Percentiles rank a stretch among this genome's conserved stretches.
These are phyloP conservation scores for Suillus brevipes DNA, from an alignment of 768 basidiomycete genomes.

Conservation along the genomic window DNA sequence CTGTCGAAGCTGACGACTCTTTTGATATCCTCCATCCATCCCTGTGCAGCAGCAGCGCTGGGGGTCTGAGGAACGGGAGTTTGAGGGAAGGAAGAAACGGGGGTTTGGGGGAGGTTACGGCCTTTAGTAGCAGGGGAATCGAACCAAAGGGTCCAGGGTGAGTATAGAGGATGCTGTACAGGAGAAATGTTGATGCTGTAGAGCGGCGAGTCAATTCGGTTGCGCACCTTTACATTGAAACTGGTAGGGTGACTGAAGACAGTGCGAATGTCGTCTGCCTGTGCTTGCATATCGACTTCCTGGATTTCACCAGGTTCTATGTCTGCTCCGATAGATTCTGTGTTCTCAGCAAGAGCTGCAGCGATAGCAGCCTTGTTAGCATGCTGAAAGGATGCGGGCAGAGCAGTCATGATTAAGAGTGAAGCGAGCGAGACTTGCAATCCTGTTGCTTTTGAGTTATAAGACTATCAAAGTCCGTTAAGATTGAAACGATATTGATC, in stretches of 20 bases:
- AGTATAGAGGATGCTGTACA: conserved; percentile 85
- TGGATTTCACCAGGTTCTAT: conserved; percentile 83
- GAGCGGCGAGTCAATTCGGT: conserved; percentile 3
- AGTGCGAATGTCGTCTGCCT: conserved; percentile 82
- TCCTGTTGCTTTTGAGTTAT: conserved; percentile 13
- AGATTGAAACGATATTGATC: not conserved
- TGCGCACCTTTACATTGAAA: conserved; percentile 91
- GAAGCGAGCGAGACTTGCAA: conserved; percentile 14
- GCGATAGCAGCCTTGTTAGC: conserved; percentile 79
- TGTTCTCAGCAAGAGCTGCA: conserved; percentile 67
- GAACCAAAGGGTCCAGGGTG: conserved; percentile 97
- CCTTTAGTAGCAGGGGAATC: conserved; percentile 92
- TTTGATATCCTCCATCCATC: conserved; percentile 99
- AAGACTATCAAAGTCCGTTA: conserved; percentile 19
- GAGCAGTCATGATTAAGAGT: conserved; percentile 34
- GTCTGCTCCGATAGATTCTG: conserved; percentile 38
- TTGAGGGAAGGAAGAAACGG: conserved; percentile 73
- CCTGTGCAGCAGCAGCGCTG: conserved; percentile 69
- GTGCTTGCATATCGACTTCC: conserved; percentile 82
- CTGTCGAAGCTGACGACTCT: conserved; percentile 94
- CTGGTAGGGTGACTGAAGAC: conserved; percentile 91
- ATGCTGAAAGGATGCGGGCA: conserved; percentile 67
- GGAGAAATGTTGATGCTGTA: conserved; percentile 7
- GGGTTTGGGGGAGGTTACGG: conserved; percentile 84
- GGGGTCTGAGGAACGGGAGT: conserved; percentile 76